Evolutionary conservation across 2,329 filamentous ascomycete species (phyloP), one percentile per base, ranked within the genome.

Genomic region (Penicillium psychrosexuale): DNA sequence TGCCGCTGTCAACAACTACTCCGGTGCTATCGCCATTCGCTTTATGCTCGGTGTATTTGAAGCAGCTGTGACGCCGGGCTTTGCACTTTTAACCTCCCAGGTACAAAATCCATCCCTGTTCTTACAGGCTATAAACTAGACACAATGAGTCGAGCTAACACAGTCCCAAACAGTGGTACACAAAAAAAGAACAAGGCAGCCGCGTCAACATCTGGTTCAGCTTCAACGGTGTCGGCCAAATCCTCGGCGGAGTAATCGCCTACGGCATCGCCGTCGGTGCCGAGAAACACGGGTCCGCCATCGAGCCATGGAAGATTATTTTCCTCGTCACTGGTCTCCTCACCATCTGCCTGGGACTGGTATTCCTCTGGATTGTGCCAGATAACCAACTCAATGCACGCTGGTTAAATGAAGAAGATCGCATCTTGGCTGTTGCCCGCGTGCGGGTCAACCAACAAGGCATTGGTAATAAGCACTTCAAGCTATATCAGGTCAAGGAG

Each of bases 391-490:
- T 85, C 44, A 85, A 85, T 48, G 82, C 82, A 15, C 75, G 80
- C 3, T 86, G 81, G 79, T 63, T 94, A 27, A 87, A 77, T 8
- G 81, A 86, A 49, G 78, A 84, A 43, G 89, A 93, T 61, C 83
- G 84, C 12, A 69, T 84, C 0, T 78, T 90, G 39, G 87, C 86
- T 0, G 76, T 91, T 27, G 89, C 90, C 59, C 80, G 89, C 0
- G 83, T 93, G 6, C 80, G 88, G 0, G 79, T 84, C 22, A 93
- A 93, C 63, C 84, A 90, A 67, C 89, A 89, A 56, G 89, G 89
- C 0, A 85, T 89, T 15, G 87, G 86, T 1, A 88, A 84, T 57
- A 84, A 85, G 60, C 80, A 88, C 58, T 89, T 87, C 72, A 88
- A 88, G 59, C 77, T 80, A 74, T 79, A 82, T 22, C 90, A 94